Evolutionary conservation across 139 green algal species (phyloP).

Genomic region (Gonium pectorale): DNA sequence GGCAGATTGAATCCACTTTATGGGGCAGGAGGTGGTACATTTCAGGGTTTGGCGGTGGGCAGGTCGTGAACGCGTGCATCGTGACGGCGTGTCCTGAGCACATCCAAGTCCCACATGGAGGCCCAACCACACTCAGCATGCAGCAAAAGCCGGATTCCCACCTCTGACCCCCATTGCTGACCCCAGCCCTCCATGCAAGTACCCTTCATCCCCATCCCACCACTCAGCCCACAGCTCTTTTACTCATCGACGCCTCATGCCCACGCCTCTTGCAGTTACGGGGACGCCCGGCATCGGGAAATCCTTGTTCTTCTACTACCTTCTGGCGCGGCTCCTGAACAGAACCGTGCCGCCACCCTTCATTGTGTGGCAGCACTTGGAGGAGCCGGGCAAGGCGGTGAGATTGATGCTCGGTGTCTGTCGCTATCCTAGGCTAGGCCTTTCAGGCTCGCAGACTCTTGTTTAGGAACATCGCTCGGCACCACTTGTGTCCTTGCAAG

Average conservation of each 20-base stretch:
- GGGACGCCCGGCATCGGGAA: too few relatives aligned
- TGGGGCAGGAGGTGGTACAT: too few relatives aligned
- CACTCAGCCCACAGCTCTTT: neutral
- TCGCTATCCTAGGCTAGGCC: neutral
- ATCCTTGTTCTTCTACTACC: neutral
- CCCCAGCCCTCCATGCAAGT: too few relatives aligned
- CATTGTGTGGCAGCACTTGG: constrained; percentile 1
- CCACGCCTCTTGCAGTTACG: neutral
- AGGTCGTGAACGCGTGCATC: neutral
- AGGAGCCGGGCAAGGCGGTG: neutral
- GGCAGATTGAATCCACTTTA: neutral
- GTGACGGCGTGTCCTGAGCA: neutral
- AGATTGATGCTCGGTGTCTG: neutral
- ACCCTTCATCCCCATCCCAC: neutral
- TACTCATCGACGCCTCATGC: neutral
- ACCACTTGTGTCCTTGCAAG: neutral
- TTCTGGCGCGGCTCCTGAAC: neutral
- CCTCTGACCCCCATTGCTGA: too few relatives aligned
- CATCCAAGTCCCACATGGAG: neutral
- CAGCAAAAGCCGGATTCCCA: neutral
- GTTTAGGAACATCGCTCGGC: neutral
- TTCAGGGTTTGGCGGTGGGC: too few relatives aligned
- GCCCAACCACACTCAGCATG: neutral
- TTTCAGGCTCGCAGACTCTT: neutral
- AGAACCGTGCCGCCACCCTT: neutral